Evolutionary conservation across 805 yeast genomes (phyloP), one percentile per base, ranked within the genome.

Genomic region (Schwanniomyces occidentalis): DNA sequence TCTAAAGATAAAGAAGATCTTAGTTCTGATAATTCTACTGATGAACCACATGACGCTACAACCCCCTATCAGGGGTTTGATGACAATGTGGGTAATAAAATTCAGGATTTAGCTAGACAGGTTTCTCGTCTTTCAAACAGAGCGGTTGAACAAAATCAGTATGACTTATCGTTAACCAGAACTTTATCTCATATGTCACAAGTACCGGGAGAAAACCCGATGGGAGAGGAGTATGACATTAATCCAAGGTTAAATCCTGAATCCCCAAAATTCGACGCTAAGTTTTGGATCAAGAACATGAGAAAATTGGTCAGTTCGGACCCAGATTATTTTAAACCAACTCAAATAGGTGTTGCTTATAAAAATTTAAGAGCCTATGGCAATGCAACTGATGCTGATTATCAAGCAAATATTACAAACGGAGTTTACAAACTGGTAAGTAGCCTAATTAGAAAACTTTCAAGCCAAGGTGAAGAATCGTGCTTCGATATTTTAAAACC

Each of bases 261-360:
- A 14, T 64, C 74, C 32, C 81, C 75, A 10, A 51, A 71, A 5
- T 82, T 82, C 52, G 71, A 73, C 44, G 69, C 84, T 34, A 75
- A 72, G 49, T 75, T 71, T 37, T 82, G 89, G 89, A 79, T 82
- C 36, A 78, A 78, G 51, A 82, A 82, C 47, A 55, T 80, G 61
- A 65, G 80, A 40, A 76, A 75, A 41, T 50, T 82, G 39, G 55
- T 61, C 44, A 69, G 67, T 22, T 51, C 70, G 2, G 84, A 82
- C 46, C 76, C 77, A 0, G 85, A 80, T 16, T 77, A 76, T 58
- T 82, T 76, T 52, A 78, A 75, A 50, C 84, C 82, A 14, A 65
- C 79, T 19, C 63, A 74, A 12, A 59, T 82, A 44, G 84, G 85
- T 15, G 57, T 82, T 40, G 76, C 77, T 7, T 80, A 77, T 67